phyloP scores from a whole-genome alignment of 2,329 filamentous ascomycete species.

The Pyrenochaeta sp. region DNA sequence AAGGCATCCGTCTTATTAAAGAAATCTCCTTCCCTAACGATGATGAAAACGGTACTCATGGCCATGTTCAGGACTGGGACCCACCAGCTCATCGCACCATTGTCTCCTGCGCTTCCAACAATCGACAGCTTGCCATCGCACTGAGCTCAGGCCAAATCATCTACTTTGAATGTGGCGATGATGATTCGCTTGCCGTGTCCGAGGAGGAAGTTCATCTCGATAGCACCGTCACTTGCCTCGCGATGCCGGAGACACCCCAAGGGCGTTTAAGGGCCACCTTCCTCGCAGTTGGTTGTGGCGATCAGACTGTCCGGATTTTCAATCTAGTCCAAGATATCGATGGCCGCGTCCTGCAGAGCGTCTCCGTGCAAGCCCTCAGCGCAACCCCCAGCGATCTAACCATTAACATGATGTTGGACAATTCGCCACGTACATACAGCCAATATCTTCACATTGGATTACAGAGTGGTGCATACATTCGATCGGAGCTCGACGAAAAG shows the following conservation, averaged over 20 bases:
- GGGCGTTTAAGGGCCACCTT: slow-evolving; percentile 89
- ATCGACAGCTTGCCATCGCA: slow-evolving; percentile 90
- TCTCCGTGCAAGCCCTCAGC: slow-evolving; percentile 91
- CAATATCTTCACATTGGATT: slow-evolving; percentile 96
- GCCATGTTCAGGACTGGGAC: slow-evolving; percentile 89
- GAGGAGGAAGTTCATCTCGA: slow-evolving; percentile 94
- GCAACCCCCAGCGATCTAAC: slow-evolving; percentile 86
- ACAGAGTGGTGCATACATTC: slow-evolving; percentile 92
- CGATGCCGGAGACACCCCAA: slow-evolving; percentile 89
- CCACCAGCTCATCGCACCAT: slow-evolving; percentile 94
- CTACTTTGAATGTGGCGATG: slow-evolving; percentile 96
- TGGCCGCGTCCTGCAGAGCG: slow-evolving; percentile 72
- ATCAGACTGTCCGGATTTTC: slow-evolving; percentile 92
- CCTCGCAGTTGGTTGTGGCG: slow-evolving; percentile 94
- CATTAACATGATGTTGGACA: slow-evolving; percentile 96
- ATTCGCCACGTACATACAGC: slow-evolving; percentile 84
- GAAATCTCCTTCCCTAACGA: slow-evolving; percentile 57
- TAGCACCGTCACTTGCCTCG: slow-evolving; percentile 93
- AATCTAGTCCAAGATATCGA: slow-evolving; percentile 90
- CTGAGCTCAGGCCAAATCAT: slow-evolving; percentile 96
- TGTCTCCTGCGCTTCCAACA: slow-evolving; percentile 91
- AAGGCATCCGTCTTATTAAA: slow-evolving; percentile 90
- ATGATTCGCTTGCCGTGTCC: slow-evolving; percentile 90
- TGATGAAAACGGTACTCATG: slow-evolving; percentile 40
- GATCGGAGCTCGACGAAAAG: slow-evolving; percentile 92